A percentile compares a stretch with the other conserved stretches of the same genome.
These are phyloP conservation scores for Botryosphaeria dothidea DNA, from an alignment of 2,329 filamentous ascomycete species.

Conservation along the genomic window DNA sequence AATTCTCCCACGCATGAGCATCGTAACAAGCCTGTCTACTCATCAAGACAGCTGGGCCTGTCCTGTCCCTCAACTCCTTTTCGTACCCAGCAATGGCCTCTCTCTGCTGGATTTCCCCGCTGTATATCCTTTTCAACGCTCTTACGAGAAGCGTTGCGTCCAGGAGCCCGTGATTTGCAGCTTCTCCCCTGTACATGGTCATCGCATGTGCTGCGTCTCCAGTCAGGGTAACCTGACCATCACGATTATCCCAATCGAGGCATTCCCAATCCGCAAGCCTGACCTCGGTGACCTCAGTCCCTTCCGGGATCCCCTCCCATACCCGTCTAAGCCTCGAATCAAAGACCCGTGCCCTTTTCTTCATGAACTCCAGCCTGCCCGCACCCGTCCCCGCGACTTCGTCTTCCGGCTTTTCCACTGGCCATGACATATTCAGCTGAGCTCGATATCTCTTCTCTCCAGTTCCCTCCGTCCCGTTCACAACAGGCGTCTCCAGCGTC, in stretches of 20 bases:
- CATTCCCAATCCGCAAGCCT: constrained; percentile 23
- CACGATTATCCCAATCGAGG: constrained; percentile 19
- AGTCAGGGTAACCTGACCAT: not conserved
- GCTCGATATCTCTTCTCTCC: constrained; percentile 40
- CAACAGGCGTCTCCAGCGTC: constrained; percentile 45
- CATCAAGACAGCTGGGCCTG: constrained; percentile 19
- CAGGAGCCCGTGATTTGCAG: constrained; percentile 23
- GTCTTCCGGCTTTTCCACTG: constrained; percentile 11
- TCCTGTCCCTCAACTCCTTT: constrained; percentile 19
- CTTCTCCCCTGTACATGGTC: constrained; percentile 23
- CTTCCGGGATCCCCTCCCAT: constrained; percentile 20
- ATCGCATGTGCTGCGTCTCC: constrained; percentile 11
- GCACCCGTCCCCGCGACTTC: constrained; percentile 16
- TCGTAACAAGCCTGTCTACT: constrained; percentile 24
- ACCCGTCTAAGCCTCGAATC: constrained; percentile 13
- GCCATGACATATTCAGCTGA: constrained; percentile 52
- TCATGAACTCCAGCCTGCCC: constrained; percentile 22
- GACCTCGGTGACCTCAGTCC: constrained; percentile 21
- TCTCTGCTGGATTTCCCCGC: not conserved
- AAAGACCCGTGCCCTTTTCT: constrained; percentile 20
- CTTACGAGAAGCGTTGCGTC: constrained; percentile 20
- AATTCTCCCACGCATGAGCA: constrained; percentile 22
- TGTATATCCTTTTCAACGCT: not conserved
- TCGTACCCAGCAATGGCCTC: constrained; percentile 21
- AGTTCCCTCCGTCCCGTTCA: constrained; percentile 38